Evolutionary conservation across 371 early-diverging fungal genomes (phyloP).

Genomic region (Smittium mucronatum): DNA sequence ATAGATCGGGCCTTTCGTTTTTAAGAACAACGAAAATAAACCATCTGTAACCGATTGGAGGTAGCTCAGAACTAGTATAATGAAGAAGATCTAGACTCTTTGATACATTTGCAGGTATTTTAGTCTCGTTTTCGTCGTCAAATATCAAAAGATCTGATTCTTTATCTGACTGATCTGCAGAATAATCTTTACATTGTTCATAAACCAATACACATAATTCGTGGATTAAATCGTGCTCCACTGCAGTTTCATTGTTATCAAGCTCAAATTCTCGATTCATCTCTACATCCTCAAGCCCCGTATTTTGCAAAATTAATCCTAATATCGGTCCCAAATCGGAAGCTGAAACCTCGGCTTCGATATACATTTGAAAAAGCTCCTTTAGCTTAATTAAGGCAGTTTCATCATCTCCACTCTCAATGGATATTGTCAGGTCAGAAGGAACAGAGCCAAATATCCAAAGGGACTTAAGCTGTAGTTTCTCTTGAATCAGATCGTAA

Average conservation of each 20-base stretch:
- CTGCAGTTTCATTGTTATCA: slow-evolving; percentile 6
- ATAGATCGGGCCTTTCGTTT: background rate
- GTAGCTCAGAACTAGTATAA: background rate
- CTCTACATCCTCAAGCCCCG: slow-evolving; percentile 24
- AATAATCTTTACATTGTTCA: background rate
- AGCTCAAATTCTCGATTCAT: slow-evolving; percentile 16
- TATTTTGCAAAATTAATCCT: slow-evolving; percentile 10
- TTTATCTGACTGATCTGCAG: background rate
- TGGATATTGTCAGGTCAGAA: slow-evolving; percentile 5
- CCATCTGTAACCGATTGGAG: slow-evolving; percentile 18
- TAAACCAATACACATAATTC: slow-evolving; percentile 9
- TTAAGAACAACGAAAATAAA: slow-evolving; percentile 13
- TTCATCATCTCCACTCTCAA: background rate
- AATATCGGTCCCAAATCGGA: slow-evolving; percentile 17
- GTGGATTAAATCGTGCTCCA: slow-evolving; percentile 22
- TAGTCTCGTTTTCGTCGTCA: background rate
- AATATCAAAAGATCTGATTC: background rate
- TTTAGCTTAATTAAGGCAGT: background rate
- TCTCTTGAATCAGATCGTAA: background rate
- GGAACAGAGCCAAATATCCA: slow-evolving; percentile 27
- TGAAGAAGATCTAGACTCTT: background rate
- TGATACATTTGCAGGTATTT: background rate
- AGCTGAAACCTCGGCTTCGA: slow-evolving; percentile 21
- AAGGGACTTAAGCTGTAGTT: slow-evolving; percentile 18
- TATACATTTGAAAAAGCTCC: slow-evolving; percentile 21